Evolutionary conservation across 352 stramenopile genomes (phyloP).

Genomic region (Globisporangium carolinianum): DNA sequence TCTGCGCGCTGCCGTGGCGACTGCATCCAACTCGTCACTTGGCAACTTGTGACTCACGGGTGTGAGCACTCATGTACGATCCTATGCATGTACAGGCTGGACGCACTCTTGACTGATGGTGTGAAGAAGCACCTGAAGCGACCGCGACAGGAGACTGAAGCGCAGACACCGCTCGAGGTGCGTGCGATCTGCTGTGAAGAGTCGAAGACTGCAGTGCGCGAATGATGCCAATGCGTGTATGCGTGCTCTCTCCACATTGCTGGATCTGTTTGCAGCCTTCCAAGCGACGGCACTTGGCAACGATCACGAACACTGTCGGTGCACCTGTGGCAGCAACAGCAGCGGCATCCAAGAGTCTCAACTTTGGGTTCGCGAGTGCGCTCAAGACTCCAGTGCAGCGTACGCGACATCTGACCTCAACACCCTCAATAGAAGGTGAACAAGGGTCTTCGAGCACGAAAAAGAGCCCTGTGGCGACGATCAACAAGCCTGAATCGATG

Average conservation of each 20-base stretch:
- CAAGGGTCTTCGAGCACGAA: not conserved
- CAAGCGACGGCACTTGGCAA: slow-evolving; percentile 47
- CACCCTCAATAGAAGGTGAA: not conserved
- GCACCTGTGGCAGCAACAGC: slow-evolving; percentile 1
- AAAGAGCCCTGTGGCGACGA: slow-evolving; percentile 6
- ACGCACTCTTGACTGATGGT: slow-evolving; percentile 28
- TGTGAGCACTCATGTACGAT: not conserved
- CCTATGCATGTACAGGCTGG: slow-evolving; percentile 19
- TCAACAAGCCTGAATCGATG: slow-evolving; percentile 1
- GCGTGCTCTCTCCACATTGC: too few relatives aligned
- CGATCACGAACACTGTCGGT: slow-evolving; percentile 52
- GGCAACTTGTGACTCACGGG: not conserved
- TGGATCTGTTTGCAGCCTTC: slow-evolving; percentile 13
- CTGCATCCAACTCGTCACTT: too few relatives aligned
- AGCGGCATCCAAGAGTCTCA: slow-evolving; percentile 19
- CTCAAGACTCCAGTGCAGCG: slow-evolving; percentile 2
- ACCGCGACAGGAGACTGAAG: slow-evolving; percentile 23
- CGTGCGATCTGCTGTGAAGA: not conserved
- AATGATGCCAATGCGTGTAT: not conserved
- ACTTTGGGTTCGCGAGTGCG: slow-evolving; percentile 15
- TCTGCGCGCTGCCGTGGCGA: not conserved
- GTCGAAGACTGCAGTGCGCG: not conserved
- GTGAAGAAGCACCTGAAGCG: slow-evolving; percentile 70
- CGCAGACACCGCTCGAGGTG: slow-evolving; percentile 28
- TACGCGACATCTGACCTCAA: not conserved